Percentiles rank a stretch among this genome's conserved stretches.
These are phyloP conservation scores for Globisporangium alternatum DNA, from an alignment of 352 stramenopile species.

Conservation along the genomic window DNA sequence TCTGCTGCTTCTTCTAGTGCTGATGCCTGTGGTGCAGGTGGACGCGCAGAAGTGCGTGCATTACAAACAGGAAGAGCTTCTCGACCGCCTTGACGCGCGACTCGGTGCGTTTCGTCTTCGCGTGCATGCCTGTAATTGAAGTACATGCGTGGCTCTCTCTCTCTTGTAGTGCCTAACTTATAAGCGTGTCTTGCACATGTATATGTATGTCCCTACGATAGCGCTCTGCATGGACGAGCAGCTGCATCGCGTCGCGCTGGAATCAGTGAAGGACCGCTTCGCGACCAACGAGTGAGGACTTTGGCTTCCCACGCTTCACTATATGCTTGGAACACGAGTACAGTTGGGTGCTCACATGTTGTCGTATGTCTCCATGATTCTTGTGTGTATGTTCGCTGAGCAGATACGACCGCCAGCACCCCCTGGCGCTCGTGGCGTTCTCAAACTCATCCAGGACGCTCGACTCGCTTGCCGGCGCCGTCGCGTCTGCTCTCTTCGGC, in stretches of 20 bases:
- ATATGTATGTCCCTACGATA: neutral
- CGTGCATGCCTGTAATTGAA: neutral
- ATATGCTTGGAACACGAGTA: too few species aligned
- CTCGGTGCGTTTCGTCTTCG: conserved; percentile 24
- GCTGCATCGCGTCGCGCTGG: conserved; percentile 23
- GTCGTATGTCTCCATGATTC: neutral
- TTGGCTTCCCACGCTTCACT: too few species aligned
- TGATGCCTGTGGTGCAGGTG: conserved; percentile 18
- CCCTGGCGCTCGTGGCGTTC: conserved; percentile 52
- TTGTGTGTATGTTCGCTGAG: neutral
- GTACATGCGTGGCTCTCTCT: neutral
- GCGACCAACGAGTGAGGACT: conserved; percentile 39
- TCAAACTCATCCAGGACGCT: conserved; percentile 36
- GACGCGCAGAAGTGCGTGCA: conserved; percentile 30
- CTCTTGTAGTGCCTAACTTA: neutral
- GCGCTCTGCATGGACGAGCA: conserved; percentile 32
- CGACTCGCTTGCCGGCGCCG: conserved; percentile 12
- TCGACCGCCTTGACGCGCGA: conserved; percentile 40
- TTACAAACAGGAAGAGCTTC: conserved; percentile 34
- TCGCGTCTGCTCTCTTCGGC: conserved; percentile 13
- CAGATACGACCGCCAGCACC: conserved; percentile 40
- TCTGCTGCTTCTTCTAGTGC: conserved; percentile 3
- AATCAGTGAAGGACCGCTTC: conserved; percentile 43
- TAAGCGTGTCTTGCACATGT: neutral
- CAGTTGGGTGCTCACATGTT: neutral